Evolutionary conservation across 495 filamentous ascomycete genomes (phyloP), one percentile per base, ranked within the genome.

Genomic region (Pyrenula aspistea): DNA sequence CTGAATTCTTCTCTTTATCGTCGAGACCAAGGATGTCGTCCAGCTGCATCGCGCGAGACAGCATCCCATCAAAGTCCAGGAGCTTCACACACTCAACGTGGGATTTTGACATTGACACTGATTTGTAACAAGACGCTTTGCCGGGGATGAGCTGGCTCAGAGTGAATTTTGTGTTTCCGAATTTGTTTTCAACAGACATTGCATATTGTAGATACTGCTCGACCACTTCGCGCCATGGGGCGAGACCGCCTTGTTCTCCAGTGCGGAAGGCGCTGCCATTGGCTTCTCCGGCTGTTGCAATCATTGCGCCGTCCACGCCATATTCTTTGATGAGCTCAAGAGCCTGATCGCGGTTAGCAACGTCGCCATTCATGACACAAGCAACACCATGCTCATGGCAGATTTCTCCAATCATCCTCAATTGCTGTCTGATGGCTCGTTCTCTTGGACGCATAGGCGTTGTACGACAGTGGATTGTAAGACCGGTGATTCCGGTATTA

Each of bases 381-480:
- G 90, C 88, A 10, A 98, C 88, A 10, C 91, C 90, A 1, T 83
- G 83, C 53, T 89, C 81, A 36, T 78, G 80, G 63, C 93, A 98
- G 3, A 95, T 73, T 12, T 77, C 69, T 0, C 75, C 83, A 53
- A 98, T 74, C 86, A 92, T 92, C 31, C 75, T 74, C 54, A 98
- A 72, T 70, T 95, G 89, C 22, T 87, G 86, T 15, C 94, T 79
- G 51, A 96, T 87, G 1, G 93, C 93, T 25, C 83, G 77, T 63
- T 96, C 89, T 12, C 90, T 72, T 10, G 92, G 90, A 23, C 93
- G 83, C 93, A 97, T 97, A 0, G 90, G 88, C 1, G 90, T 92
- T 1, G 93, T 98, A 21, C 94, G 88, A 67, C 93, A 97, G 71
- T 98, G 94, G 1, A 97, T 79, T 0, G 94, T 96, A 61, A 98